phyloP scores from a whole-genome alignment of 2,329 filamentous ascomycete species.

The Tolypocladium ovalisporum region DNA sequence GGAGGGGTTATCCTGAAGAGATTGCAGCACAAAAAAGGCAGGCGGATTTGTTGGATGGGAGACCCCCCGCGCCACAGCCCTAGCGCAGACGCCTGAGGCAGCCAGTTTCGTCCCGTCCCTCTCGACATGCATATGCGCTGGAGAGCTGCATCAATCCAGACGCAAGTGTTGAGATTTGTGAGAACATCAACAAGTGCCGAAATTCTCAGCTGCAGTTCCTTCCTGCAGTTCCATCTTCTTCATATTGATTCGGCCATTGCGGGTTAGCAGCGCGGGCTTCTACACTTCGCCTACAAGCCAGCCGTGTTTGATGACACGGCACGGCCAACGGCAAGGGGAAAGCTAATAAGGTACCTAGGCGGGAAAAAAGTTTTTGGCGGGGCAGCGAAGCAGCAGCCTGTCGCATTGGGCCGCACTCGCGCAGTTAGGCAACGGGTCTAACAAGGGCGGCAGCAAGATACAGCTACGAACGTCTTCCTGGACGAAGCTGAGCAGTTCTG shows the following conservation, averaged over 20 bases:
- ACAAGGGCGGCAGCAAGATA: too few relatives aligned
- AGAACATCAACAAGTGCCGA: too few relatives aligned
- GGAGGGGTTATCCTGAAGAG: slow-evolving; percentile 2
- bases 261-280: not conserved
- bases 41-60: not conserved
- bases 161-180: too few relatives aligned
- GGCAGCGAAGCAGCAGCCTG: not conserved
- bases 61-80: slow-evolving; percentile 2
- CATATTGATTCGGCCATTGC: not conserved
- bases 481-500: too few relatives aligned
- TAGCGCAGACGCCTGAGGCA: slow-evolving; percentile 3
- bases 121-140: not conserved
- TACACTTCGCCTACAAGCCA: not conserved
- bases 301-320: not conserved
- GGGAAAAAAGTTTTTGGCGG: not conserved
- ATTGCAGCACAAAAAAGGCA: not conserved
- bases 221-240: too few relatives aligned
- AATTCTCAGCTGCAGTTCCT: too few relatives aligned
- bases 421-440: too few relatives aligned
- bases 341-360: too few relatives aligned
- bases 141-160: too few relatives aligned
- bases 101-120: not conserved
- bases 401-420: not conserved
- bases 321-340: not conserved
- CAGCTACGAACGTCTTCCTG: too few relatives aligned